These are phyloP conservation scores for Bathelium albidoporum DNA, from an alignment of 495 filamentous ascomycete genomes.

Conservation along the genomic window DNA sequence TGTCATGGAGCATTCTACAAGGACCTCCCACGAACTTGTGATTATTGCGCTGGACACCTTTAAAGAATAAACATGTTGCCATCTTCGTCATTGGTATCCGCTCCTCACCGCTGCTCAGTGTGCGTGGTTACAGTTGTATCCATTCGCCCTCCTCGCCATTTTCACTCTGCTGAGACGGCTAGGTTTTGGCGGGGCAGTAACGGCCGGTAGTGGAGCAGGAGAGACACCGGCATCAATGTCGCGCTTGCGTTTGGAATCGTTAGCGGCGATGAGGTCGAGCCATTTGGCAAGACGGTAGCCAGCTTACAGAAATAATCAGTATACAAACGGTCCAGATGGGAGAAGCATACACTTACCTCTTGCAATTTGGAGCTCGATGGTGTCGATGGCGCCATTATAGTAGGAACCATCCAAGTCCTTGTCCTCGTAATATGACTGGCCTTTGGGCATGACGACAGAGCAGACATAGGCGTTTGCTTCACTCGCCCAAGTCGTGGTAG, in stretches of 20 bases:
- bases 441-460: slow-evolving; percentile 47
- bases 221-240: background rate
- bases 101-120: background rate
- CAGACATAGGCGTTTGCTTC: slow-evolving; percentile 55
- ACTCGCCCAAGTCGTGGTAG: slow-evolving; percentile 49
- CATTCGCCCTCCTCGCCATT: background rate
- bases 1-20: no score
- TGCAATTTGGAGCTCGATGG: slow-evolving; percentile 64
- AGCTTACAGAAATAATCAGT: slow-evolving; percentile 6
- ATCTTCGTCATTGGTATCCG: no score
- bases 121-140: background rate
- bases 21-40: no score
- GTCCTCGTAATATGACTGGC: slow-evolving; percentile 40
- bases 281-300: slow-evolving; percentile 26
- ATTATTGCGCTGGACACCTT: no score
- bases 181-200: background rate
- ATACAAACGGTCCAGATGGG: background rate
- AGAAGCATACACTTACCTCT: slow-evolving; percentile 23
- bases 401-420: slow-evolving; percentile 54
- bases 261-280: slow-evolving; percentile 21
- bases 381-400: slow-evolving; percentile 48
- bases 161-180: background rate
- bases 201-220: background rate
- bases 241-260: slow-evolving; percentile 6
- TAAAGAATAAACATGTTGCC: no score